These are phyloP conservation scores for Mortierella sp. DNA, from an alignment of 371 early-diverging fungal species.

Conservation along the genomic window DNA sequence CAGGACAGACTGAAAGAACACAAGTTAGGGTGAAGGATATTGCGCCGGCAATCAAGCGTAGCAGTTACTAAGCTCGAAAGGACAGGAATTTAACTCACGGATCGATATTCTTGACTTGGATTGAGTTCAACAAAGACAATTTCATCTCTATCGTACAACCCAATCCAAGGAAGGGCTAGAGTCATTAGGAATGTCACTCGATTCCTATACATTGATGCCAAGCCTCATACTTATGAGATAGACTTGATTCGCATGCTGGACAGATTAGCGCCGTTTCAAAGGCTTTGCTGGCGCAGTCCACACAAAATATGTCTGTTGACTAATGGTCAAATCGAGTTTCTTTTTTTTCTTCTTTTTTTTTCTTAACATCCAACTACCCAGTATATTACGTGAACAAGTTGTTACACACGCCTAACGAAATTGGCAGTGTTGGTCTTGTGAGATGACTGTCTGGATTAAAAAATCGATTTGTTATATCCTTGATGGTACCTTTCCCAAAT, in stretches of 20 bases:
- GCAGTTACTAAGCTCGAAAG: background rate
- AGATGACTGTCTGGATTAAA: background rate
- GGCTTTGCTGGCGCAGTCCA: slow-evolving; percentile 70
- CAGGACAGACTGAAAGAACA: slow-evolving; percentile 69
- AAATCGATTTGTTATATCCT: too few relatives aligned
- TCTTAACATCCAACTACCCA: background rate
- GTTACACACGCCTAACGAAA: slow-evolving; percentile 74
- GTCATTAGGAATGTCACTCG: background rate
- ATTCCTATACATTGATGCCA: background rate
- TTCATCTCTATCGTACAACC: slow-evolving; percentile 66
- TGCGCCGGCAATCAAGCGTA: background rate
- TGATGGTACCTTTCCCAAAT: slow-evolving; percentile 19
- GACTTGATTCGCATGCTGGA: slow-evolving; percentile 80
- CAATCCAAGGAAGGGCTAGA: background rate
- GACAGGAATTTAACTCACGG: slow-evolving; percentile 51
- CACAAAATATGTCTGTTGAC: slow-evolving; percentile 84
- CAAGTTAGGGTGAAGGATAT: background rate
- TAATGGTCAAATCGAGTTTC: background rate
- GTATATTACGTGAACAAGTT: slow-evolving; percentile 78
- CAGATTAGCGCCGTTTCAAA: slow-evolving; percentile 75
- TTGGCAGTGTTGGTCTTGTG: background rate
- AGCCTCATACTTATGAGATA: slow-evolving; percentile 67
- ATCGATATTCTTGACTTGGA: slow-evolving; percentile 82
- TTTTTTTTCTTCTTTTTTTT: background rate
- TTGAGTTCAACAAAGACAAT: slow-evolving; percentile 76